Conservation (phyloP, 73 alveolate species). For the Paramecium sonneborni region DNA sequence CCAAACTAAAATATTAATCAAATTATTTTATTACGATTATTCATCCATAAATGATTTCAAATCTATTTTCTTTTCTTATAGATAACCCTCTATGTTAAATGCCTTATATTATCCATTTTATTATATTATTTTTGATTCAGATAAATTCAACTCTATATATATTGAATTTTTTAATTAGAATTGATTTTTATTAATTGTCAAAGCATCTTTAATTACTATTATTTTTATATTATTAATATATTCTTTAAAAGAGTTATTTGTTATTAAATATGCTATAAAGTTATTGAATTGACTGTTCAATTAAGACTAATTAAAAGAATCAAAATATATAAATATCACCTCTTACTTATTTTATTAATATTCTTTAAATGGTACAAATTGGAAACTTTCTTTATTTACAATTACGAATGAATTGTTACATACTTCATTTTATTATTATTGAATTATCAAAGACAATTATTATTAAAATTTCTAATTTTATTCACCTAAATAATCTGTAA, state of each 20-base stretch:
- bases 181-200: not conserved
- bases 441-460: not conserved
- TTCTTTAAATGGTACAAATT: not conserved
- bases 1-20: conserved; percentile 49
- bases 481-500: conserved; percentile 11
- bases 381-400: not conserved
- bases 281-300: not conserved
- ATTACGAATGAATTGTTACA: not conserved
- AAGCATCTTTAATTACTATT: not conserved
- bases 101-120: not conserved
- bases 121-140: not conserved
- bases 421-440: not conserved
- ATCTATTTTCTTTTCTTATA: conserved; percentile 18
- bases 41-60: conserved; percentile 27
- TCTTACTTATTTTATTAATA: not conserved
- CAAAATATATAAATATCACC: not conserved
- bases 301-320: not conserved
- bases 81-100: not conserved
- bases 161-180: not conserved
- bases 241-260: not conserved
- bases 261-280: not conserved
- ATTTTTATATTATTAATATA: not conserved
- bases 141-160: not conserved
- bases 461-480: not conserved
- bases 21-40: not conserved